Conservation (phyloP, 805 yeast genomes). For the Yarrowia porcina region DNA sequence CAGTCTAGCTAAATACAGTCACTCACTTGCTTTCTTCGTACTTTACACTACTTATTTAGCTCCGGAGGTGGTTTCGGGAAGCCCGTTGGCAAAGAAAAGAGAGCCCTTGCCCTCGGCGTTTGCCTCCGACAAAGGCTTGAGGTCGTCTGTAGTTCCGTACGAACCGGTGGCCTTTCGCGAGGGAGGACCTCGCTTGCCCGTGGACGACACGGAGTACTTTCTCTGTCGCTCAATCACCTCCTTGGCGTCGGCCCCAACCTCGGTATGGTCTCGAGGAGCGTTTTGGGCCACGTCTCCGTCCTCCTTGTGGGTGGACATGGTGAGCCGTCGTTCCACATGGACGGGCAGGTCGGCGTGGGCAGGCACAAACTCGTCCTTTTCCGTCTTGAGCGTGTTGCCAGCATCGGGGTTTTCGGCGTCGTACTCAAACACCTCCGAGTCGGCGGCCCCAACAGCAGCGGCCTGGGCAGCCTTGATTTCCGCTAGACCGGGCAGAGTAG, state of each 20-base stretch:
- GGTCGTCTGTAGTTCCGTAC: conserved; percentile 35
- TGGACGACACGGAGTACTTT: conserved; percentile 33
- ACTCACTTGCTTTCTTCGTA: too few species aligned
- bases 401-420: conserved; percentile 36
- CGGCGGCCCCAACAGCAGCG: conserved; percentile 35
- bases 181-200: conserved; percentile 27
- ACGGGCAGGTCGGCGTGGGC: conserved; percentile 35
- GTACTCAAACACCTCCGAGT: conserved; percentile 36
- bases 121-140: conserved; percentile 35
- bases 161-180: conserved; percentile 40
- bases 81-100: conserved; percentile 38
- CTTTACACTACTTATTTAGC: conserved; percentile 7
- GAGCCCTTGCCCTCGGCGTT: conserved; percentile 27
- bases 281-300: conserved; percentile 35
- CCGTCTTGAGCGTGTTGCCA: conserved; percentile 34
- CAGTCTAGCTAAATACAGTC: too few species aligned
- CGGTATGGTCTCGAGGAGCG: conserved; percentile 36
- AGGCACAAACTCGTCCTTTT: conserved; percentile 37
- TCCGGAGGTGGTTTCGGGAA: conserved; percentile 38
- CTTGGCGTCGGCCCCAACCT: conserved; percentile 30
- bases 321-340: conserved; percentile 37
- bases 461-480: conserved; percentile 25
- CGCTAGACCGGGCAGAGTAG: conserved; percentile 2
- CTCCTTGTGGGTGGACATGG: conserved; percentile 37
- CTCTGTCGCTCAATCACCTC: conserved; percentile 33